These are phyloP conservation scores for Colletotrichum filicis DNA, from an alignment of 2,329 filamentous ascomycete genomes.

Conservation along the genomic window DNA sequence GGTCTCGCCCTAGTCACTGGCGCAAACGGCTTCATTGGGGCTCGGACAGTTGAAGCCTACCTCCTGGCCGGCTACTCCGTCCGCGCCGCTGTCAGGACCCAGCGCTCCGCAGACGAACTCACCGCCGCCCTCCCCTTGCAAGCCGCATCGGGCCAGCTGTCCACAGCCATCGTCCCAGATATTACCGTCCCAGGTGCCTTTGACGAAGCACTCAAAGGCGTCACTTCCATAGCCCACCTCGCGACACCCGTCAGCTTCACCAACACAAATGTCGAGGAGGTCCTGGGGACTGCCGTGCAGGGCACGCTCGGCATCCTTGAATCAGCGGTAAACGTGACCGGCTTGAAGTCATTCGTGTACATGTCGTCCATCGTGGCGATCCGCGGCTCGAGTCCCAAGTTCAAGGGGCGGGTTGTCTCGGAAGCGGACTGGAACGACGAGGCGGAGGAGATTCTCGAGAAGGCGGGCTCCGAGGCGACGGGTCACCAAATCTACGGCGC, in stretches of 20 bases:
- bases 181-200: constrained; percentile 48
- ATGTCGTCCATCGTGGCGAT: constrained; percentile 40
- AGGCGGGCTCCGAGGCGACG: constrained; percentile 28
- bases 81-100: constrained; percentile 49
- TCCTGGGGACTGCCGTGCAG: constrained; percentile 52
- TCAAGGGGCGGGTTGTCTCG: constrained; percentile 31
- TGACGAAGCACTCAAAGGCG: constrained; percentile 47
- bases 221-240: constrained; percentile 55
- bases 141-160: constrained; percentile 33
- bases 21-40: constrained; percentile 53
- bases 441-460: constrained; percentile 43
- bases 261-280: constrained; percentile 50
- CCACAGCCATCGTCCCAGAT: constrained; percentile 46
- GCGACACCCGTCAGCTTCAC: constrained; percentile 52
- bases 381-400: constrained; percentile 7
- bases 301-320: constrained; percentile 51
- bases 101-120: constrained; percentile 35
- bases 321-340: constrained; percentile 51
- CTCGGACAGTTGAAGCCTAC: constrained; percentile 47
- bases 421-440: constrained; percentile 45
- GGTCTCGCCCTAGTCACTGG: constrained; percentile 47
- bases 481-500: constrained; percentile 41
- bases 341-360: constrained; percentile 47
- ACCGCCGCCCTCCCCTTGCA: constrained; percentile 37
- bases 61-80: constrained; percentile 50